A percentile compares a stretch with the other conserved stretches of the same genome.
phyloP scores from a whole-genome alignment of 2,329 filamentous ascomycete genomes.

The Penicillium sp. region DNA sequence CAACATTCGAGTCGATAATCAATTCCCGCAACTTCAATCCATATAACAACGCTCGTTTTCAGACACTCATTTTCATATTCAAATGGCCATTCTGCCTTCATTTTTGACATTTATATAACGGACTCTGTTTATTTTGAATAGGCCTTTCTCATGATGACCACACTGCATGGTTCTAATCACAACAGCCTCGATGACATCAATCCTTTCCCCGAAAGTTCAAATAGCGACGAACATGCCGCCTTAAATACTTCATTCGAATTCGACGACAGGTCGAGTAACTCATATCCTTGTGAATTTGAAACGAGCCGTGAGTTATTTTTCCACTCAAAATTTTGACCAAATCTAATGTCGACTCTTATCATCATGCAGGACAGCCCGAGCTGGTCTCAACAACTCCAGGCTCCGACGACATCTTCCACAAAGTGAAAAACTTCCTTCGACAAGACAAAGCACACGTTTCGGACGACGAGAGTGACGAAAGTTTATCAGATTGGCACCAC shows the following conservation, averaged over 20 bases:
- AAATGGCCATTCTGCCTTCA: background rate
- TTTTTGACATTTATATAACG: background rate
- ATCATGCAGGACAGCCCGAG: background rate
- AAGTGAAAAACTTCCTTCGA: conserved; percentile 3
- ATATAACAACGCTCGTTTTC: conserved; percentile 6
- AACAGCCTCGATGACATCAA: conserved; percentile 4
- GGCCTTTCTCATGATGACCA: conserved; percentile 2
- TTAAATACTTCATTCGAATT: conserved; percentile 1
- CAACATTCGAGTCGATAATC: background rate
- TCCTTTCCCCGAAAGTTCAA: conserved; percentile 1
- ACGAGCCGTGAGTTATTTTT: background rate
- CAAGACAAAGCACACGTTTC: background rate
- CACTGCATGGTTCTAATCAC: conserved; percentile 4
- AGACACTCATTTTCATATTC: background rate
- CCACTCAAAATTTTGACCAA: background rate
- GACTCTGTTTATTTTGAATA: background rate
- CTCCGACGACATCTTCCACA: conserved; percentile 1
- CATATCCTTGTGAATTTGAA: conserved; percentile 1
- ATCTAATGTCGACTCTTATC: background rate
- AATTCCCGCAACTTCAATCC: conserved; percentile 1
- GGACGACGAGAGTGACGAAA: background rate
- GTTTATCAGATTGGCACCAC: background rate
- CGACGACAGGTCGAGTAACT: background rate
- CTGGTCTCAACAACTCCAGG: background rate
- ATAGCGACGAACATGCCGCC: background rate